A percentile compares a stretch with the other conserved stretches of the same genome.
Evolutionary conservation across 768 basidiomycete species (phyloP).

Genomic region (Tylopilus sp.): DNA sequence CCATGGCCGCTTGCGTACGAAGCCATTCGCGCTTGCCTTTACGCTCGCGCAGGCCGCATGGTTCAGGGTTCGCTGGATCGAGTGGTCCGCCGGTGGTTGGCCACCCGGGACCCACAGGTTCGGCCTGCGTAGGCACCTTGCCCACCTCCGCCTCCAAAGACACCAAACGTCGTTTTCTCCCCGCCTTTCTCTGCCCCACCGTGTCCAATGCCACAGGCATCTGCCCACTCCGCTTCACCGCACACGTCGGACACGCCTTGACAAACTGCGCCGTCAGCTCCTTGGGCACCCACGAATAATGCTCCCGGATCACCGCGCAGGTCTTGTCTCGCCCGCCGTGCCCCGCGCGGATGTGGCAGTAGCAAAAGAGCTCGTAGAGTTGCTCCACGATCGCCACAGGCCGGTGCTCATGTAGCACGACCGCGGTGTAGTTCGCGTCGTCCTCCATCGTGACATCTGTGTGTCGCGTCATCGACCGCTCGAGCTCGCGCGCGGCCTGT

Average conservation of each 20-base stretch:
- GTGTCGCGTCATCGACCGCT: slow-evolving; percentile 9
- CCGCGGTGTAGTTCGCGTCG: slow-evolving; percentile 20
- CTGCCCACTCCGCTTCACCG: slow-evolving; percentile 39
- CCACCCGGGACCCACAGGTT: slow-evolving; percentile 11
- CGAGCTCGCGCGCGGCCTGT: slow-evolving; percentile 10
- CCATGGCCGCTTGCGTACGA: neutral
- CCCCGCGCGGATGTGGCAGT: slow-evolving; percentile 59
- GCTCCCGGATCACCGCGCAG: slow-evolving; percentile 55
- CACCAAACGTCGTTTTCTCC: neutral
- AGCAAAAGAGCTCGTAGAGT: slow-evolving; percentile 73
- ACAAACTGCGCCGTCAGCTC: slow-evolving; percentile 78
- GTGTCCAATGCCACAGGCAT: slow-evolving; percentile 16
- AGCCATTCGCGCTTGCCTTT: neutral
- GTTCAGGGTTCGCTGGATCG: slow-evolving; percentile 18
- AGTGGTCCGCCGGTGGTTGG: slow-evolving; percentile 26
- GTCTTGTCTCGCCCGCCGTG: slow-evolving; percentile 85
- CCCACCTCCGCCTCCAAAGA: neutral
- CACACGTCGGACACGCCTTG: slow-evolving; percentile 76
- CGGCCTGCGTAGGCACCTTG: neutral
- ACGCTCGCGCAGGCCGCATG: slow-evolving; percentile 11
- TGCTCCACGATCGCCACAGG: slow-evolving; percentile 77
- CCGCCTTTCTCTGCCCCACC: neutral
- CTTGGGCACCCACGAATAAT: slow-evolving; percentile 84
- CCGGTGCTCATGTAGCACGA: slow-evolving; percentile 67
- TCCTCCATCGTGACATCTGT: too few species aligned